Percentiles rank a stretch among this genome's conserved stretches.
phyloP scores from a whole-genome alignment of 768 basidiomycete genomes.

The Xerocomellus amylosporus region DNA sequence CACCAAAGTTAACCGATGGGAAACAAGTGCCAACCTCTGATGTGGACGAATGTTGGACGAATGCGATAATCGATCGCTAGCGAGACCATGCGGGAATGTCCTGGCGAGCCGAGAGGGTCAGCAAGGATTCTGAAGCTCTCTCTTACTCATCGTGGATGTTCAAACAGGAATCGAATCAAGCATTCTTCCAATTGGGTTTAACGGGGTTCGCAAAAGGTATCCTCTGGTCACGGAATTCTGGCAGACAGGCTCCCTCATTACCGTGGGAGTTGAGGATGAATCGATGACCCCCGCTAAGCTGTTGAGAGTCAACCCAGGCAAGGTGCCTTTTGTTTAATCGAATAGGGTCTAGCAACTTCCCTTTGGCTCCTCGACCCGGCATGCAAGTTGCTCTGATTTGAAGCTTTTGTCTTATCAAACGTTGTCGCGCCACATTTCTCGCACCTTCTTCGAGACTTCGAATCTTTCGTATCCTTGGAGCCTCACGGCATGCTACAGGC shows the following conservation, averaged over 20 bases:
- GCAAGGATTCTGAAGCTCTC: neutral
- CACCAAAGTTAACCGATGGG: constrained; percentile 11
- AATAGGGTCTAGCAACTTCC: neutral
- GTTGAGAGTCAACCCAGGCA: neutral
- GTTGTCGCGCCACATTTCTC: neutral
- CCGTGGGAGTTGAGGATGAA: too few species aligned
- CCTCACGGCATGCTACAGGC: neutral
- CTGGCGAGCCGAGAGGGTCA: neutral
- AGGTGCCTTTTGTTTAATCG: neutral
- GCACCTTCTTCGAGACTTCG: neutral
- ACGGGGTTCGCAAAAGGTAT: too few species aligned
- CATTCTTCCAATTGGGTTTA: neutral
- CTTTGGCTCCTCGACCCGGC: neutral
- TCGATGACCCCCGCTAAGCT: neutral
- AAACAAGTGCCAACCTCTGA: neutral
- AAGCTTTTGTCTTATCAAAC: neutral
- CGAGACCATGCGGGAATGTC: neutral
- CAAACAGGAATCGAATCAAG: neutral
- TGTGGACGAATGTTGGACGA: neutral
- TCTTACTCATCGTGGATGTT: neutral
- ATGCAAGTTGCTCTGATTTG: neutral
- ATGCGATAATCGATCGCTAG: neutral
- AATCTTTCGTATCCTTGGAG: neutral
- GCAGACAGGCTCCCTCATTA: neutral
- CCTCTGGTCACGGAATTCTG: neutral